These are phyloP conservation scores for Sporothrix phasma DNA, from an alignment of 2,329 filamentous ascomycete genomes.

Conservation along the genomic window DNA sequence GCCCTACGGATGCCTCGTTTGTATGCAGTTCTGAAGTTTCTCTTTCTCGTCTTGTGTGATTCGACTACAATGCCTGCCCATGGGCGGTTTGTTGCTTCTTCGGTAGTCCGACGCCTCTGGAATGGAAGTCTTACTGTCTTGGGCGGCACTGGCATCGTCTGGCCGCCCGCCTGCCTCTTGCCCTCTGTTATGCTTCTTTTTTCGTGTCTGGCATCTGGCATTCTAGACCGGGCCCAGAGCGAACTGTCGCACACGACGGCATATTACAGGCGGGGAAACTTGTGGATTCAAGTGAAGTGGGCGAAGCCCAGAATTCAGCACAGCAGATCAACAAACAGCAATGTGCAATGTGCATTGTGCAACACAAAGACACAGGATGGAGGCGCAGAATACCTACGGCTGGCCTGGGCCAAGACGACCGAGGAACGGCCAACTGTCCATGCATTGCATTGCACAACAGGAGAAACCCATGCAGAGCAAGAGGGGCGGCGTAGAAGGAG, in stretches of 20 bases:
- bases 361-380: not conserved
- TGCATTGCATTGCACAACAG: conserved; percentile 5
- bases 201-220: not conserved
- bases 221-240: not conserved
- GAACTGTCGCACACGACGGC: conserved; percentile 2
- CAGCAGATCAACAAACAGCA: conserved; percentile 3
- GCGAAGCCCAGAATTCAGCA: not conserved
- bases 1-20: not conserved
- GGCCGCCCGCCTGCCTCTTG: not conserved
- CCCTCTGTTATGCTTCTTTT: not conserved
- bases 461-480: too few relatives aligned
- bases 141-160: not conserved
- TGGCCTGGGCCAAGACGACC: not conserved
- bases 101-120: not conserved
- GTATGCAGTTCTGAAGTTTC: not conserved
- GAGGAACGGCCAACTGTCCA: conserved; percentile 1
- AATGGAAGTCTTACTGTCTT: conserved; percentile 5
- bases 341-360: too few relatives aligned
- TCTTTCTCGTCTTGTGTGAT: not conserved
- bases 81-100: not conserved
- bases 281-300: not conserved
- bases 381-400: not conserved
- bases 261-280: not conserved
- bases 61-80: not conserved
- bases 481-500: too few relatives aligned